These are phyloP conservation scores for Fusarium graminum DNA, from an alignment of 2,329 filamentous ascomycete genomes.

Conservation along the genomic window DNA sequence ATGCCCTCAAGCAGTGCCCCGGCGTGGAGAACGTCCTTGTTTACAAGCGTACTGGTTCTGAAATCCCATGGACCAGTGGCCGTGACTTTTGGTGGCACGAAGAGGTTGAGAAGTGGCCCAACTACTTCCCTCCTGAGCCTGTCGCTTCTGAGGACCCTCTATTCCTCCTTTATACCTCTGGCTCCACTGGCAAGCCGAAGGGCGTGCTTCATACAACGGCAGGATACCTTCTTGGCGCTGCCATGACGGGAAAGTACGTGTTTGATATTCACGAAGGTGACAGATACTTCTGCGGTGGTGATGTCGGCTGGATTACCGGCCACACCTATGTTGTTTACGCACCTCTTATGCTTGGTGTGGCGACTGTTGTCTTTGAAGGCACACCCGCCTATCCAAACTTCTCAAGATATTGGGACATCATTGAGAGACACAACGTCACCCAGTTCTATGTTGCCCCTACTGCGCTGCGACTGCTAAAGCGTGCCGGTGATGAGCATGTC, in stretches of 20 bases:
- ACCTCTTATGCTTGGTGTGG: conserved; percentile 89
- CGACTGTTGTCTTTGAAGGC: conserved; percentile 97
- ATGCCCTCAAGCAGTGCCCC: conserved; percentile 95
- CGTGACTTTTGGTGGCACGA: conserved; percentile 99
- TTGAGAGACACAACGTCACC: conserved; percentile 93
- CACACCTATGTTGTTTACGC: conserved; percentile 99
- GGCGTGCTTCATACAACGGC: conserved; percentile 98
- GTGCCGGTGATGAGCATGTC: conserved; percentile 92
- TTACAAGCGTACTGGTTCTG: conserved; percentile 93
- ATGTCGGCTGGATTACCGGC: conserved; percentile 99
- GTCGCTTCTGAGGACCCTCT: conserved; percentile 96
- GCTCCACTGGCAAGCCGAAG: conserved; percentile 98
- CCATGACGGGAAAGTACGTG: conserved; percentile 96
- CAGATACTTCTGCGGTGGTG: conserved; percentile 96
- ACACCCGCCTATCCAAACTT: conserved; percentile 98
- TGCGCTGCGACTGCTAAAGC: conserved; percentile 91
- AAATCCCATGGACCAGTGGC: conserved; percentile 89
- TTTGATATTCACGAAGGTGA: conserved; percentile 97
- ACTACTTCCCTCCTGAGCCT: conserved; percentile 88
- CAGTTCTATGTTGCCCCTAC: conserved; percentile 99
- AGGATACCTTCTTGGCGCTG: conserved; percentile 94
- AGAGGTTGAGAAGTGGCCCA: conserved; percentile 96
- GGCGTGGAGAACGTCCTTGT: conserved; percentile 88
- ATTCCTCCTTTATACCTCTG: conserved; percentile 97
- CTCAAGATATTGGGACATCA: conserved; percentile 98